Percentiles rank a stretch among this genome's conserved stretches.
Evolutionary conservation across 805 yeast species (phyloP).

Genomic region (Saturnispora dispora): DNA sequence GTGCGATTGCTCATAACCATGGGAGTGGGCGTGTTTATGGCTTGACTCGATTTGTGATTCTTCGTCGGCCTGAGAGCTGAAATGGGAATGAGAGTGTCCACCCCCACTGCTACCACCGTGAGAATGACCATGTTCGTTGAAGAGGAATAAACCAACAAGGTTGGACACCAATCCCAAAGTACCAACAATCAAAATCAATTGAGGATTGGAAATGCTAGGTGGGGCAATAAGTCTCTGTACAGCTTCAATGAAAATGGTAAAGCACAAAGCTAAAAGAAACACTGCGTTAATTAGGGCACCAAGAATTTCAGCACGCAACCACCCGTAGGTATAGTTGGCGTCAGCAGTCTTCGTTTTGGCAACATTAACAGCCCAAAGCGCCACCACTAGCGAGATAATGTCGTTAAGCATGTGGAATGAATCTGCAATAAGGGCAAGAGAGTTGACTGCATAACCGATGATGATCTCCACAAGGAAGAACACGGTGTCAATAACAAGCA

Average conservation of each 20-base stretch:
- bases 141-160: slow-evolving; percentile 70
- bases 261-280: slow-evolving; percentile 82
- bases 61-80: slow-evolving; percentile 4
- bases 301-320: slow-evolving; percentile 95
- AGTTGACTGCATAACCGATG: slow-evolving; percentile 85
- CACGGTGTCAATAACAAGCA: slow-evolving; percentile 65
- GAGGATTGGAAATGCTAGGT: slow-evolving; percentile 71
- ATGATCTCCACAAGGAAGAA: slow-evolving; percentile 82
- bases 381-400: slow-evolving; percentile 79
- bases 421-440: slow-evolving; percentile 90
- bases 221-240: slow-evolving; percentile 81
- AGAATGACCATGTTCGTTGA: slow-evolving; percentile 77
- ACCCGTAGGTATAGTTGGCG: slow-evolving; percentile 88
- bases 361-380: slow-evolving; percentile 93
- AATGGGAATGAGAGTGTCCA: slow-evolving; percentile 17
- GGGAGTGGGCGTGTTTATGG: slow-evolving; percentile 3
- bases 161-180: slow-evolving; percentile 75
- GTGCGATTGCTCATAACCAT: neutral
- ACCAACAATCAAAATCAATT: slow-evolving; percentile 75
- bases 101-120: slow-evolving; percentile 31
- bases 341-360: slow-evolving; percentile 77
- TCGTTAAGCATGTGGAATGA: slow-evolving; percentile 97
- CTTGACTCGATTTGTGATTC: slow-evolving; percentile 6
- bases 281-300: slow-evolving; percentile 95
- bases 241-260: slow-evolving; percentile 88